Base-by-base conservation (phyloP, 768 basidiomycete species). In the Phanerodontia chrysosporium region DNA sequence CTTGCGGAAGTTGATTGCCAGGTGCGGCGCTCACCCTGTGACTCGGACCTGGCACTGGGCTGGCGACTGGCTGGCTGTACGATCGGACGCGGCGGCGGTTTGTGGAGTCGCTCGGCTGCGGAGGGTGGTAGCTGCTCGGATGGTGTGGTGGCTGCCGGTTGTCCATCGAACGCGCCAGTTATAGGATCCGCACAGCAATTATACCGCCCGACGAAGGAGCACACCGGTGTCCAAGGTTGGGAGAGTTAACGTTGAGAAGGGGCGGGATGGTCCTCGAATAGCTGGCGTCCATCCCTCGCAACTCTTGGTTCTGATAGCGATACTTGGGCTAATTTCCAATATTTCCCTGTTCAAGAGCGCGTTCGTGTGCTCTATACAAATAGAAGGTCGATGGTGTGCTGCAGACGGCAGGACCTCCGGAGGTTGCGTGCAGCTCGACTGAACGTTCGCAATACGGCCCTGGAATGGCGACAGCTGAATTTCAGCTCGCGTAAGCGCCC, bases 241-340 rank as follows among this genome's bases (percentile, higher is more conserved):
- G 27, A 18, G 53, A 36, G 25, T 39, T 36, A 25, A 24, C 48
- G 30, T 29, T 42, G 49, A 24, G 49, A 52, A 32, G 51, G 22
- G 44, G 49, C 45, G 35, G 48, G 29, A 32, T 18, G 28, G 60
- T 51, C 39, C 24, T 35, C 22, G 53, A 49, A 42, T 30, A 45
- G 30, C 57, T 55, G 48, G 7, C 57, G 14, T n/a, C 18, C 29
- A 10, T 45, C 27, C 57, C 54, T 58, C 57, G 61, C 58, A 54
- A 58, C 51, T 29, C 48, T 28, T 44, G 49, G 51, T 62, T 62
- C 61, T 58, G 61, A 62, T 62, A 62, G 61, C 61, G 57, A 62
- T 55, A 58, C 24, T 39, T 55, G 28, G 32, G 12, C 16, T 28
- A 58, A 62, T 62, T 62, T 62, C 51, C 57, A 62, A 62, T 62